Conservation (phyloP, 2,329 filamentous ascomycete genomes). For the Thelonectria rubi region DNA sequence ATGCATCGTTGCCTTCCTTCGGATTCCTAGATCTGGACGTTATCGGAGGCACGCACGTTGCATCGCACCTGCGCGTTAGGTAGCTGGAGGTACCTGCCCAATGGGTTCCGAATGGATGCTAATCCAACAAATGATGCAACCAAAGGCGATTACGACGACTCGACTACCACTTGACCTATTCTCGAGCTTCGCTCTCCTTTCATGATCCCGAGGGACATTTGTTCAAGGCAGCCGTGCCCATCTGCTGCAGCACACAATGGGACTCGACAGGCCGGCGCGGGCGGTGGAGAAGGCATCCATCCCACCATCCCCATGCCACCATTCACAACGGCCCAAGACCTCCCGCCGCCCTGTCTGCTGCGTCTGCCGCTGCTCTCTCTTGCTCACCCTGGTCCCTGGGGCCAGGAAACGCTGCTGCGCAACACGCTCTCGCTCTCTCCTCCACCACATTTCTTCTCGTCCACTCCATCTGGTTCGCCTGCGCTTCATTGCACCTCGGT, state of each 20-base stretch:
- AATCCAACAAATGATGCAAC: slow-evolving; percentile 8
- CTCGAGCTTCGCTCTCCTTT: neutral
- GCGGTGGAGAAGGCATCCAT: slow-evolving; percentile 24
- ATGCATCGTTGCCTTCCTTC: slow-evolving; percentile 13
- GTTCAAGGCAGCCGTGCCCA: slow-evolving; percentile 24
- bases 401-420: slow-evolving; percentile 28
- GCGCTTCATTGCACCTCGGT: slow-evolving; percentile 22
- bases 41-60: slow-evolving; percentile 15
- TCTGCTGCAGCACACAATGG: slow-evolving; percentile 10
- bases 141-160: slow-evolving; percentile 1
- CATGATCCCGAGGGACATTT: neutral
- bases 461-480: slow-evolving; percentile 40
- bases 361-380: slow-evolving; percentile 12
- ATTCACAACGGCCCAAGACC: slow-evolving; percentile 15
- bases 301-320: slow-evolving; percentile 12
- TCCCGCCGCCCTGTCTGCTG: slow-evolving; percentile 35
- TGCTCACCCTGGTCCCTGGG: slow-evolving; percentile 33
- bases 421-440: slow-evolving; percentile 27
- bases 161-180: neutral
- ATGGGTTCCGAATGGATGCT: neutral
- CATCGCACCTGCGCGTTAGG: slow-evolving; percentile 4
- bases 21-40: neutral
- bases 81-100: slow-evolving; percentile 14
- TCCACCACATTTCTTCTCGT: slow-evolving; percentile 33
- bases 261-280: neutral